Conservation (phyloP, 176 grass and related monocot species). For the Oryza australiensis region DNA sequence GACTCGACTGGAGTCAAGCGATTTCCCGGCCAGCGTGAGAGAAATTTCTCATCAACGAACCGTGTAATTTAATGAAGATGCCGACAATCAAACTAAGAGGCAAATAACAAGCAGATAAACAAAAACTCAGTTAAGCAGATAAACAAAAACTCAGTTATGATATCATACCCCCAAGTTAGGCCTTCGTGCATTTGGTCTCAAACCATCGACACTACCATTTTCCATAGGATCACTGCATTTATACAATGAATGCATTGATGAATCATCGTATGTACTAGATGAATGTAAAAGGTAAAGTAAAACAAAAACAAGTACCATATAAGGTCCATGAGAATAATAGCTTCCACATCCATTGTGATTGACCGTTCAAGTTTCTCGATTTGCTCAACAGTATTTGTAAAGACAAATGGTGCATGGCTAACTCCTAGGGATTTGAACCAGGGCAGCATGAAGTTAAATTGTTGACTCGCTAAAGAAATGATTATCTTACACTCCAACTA, state of each 20-base stretch:
- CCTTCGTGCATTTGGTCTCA: conserved; percentile 98
- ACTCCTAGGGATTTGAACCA: too few relatives aligned
- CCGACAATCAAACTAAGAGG: too few relatives aligned
- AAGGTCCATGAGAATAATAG: too few relatives aligned
- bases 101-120: conserved; percentile 19
- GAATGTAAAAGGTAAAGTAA: neutral
- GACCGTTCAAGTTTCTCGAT: conserved; percentile 98
- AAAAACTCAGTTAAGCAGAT: too few relatives aligned
- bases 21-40: too few relatives aligned
- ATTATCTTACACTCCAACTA: neutral
- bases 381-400: conserved; percentile 81
- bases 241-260: conserved; percentile 18
- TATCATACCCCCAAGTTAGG: conserved; percentile 87
- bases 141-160: conserved; percentile 12
- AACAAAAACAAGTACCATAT: too few relatives aligned
- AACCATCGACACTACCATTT: too few relatives aligned
- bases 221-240: conserved; percentile 84
- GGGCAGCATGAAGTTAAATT: too few relatives aligned
- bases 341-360: conserved; percentile 97
- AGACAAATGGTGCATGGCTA: too few relatives aligned
- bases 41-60: too few relatives aligned
- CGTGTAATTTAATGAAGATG: neutral
- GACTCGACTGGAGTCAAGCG: too few relatives aligned
- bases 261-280: neutral
- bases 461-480: conserved; percentile 17